Conservation (phyloP, 179 eudicot genomes). For the Pouteria campechiana region DNA sequence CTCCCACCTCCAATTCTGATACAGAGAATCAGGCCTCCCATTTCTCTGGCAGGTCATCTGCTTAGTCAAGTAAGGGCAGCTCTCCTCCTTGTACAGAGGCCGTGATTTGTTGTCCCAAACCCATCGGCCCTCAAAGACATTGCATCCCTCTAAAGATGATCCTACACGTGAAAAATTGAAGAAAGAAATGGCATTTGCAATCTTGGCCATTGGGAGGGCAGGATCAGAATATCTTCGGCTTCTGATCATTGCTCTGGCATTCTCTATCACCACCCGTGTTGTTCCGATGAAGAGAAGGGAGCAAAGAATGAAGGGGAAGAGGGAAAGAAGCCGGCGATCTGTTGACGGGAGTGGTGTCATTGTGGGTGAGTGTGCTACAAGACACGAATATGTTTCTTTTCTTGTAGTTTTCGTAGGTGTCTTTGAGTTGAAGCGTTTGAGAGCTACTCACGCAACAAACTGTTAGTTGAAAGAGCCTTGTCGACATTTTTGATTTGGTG, state of each 20-base stretch:
- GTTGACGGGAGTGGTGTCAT: conserved; percentile 33
- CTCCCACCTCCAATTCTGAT: conserved; percentile 93
- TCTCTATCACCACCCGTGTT: conserved; percentile 43
- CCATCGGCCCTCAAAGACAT: conserved; percentile 82
- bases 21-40: conserved; percentile 75
- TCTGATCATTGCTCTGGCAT: conserved; percentile 13
- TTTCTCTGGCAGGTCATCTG: conserved; percentile 78
- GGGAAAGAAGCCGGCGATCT: conserved; percentile 32
- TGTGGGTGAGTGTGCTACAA: conserved; percentile 2
- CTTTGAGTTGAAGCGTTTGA: no score
- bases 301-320: conserved; percentile 51
- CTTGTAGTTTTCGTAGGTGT: background rate
- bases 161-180: conserved; percentile 28
- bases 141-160: conserved; percentile 54
- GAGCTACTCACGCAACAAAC: no score
- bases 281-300: conserved; percentile 57
- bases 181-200: conserved; percentile 21
- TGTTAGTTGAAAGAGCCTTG: no score
- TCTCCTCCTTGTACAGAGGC: conserved; percentile 62
- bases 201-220: conserved; percentile 8
- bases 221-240: no score
- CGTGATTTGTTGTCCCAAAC: conserved; percentile 56
- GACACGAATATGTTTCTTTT: background rate
- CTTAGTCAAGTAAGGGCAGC: conserved; percentile 71
- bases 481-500: no score